Base-by-base conservation (phyloP, 768 basidiomycete genomes). In the Russula lepida region DNA sequence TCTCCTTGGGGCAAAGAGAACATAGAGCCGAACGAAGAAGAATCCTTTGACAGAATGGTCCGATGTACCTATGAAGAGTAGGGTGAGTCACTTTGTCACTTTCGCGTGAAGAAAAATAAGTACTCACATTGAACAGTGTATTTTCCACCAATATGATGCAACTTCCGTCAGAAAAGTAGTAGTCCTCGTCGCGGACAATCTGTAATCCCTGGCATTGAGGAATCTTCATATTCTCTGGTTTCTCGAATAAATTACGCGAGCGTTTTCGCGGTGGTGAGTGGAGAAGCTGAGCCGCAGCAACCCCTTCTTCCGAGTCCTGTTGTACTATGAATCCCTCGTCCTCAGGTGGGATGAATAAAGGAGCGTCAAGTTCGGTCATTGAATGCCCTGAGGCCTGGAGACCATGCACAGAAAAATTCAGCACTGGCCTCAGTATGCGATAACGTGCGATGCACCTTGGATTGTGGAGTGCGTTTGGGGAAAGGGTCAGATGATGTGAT, bases 1-100 rank as follows among this genome's bases (percentile, higher is more conserved):
- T 75, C 71, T 2, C 81, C 84, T 68, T 83, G 81, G 4, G 88
- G 88, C 25, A 90, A 72, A 5, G 79, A 76, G 68, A 91, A 89
- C 78, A 89, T 80, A 4, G 81, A 73, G 27, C 76, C 70, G 67
- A 91, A 91, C 39, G 80, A 81, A 17, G 85, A 85, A 3, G 78
- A 76, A 66, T 88, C 86, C 62, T 76, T 78, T 21, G 84, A 83
- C 58, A 89, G 69, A 17, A 48, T 66, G 1, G 64, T 65, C 28
- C 64, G 54, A 50, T 66, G 66, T 25, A 66, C 66, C 66, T 66
- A 30, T 27, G 12, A 21, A 23, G 28, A 27, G 12, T 61, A 19
- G 15, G 27, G 19, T 47, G 2, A 8, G 3, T 30, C 6, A 25
- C 6, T n/a, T 39, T 12, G 3, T 30, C 6, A 25, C 6, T n/a